Percentiles rank a stretch among this genome's conserved stretches.
Conservation (phyloP, 495 filamentous ascomycete genomes). For the Hypoxylon crocopeplum region DNA sequence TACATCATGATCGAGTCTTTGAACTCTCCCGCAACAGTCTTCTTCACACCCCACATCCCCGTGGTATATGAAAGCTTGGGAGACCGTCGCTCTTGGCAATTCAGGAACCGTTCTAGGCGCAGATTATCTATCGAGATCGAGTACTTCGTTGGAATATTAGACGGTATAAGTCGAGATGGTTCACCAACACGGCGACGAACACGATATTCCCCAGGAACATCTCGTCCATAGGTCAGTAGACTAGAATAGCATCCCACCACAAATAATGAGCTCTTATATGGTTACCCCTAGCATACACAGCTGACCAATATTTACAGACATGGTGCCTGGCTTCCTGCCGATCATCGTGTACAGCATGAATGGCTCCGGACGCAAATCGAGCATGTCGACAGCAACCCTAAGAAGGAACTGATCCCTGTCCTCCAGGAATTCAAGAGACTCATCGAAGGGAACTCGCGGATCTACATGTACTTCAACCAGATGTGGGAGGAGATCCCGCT, state of each 20-base stretch:
- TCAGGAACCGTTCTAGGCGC: slow-evolving; percentile 20
- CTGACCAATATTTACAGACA: slow-evolving; percentile 40
- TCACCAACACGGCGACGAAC: slow-evolving; percentile 52
- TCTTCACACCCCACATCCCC: slow-evolving; percentile 14
- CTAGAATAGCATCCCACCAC: not conserved
- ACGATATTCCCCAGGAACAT: slow-evolving; percentile 52
- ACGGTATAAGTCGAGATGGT: slow-evolving; percentile 45
- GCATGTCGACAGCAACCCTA: slow-evolving; percentile 51
- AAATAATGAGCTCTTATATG: not conserved
- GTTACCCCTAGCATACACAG: not conserved
- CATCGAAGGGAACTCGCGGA: slow-evolving; percentile 54
- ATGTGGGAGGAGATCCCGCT: slow-evolving; percentile 75
- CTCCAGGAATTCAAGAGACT: slow-evolving; percentile 55
- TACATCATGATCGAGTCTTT: slow-evolving; percentile 33
- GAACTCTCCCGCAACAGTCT: slow-evolving; percentile 8
- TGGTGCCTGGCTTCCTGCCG: slow-evolving; percentile 60
- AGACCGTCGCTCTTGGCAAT: slow-evolving; percentile 26
- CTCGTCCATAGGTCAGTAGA: slow-evolving; percentile 45
- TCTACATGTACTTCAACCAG: slow-evolving; percentile 60
- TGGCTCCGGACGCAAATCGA: slow-evolving; percentile 56
- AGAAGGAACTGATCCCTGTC: slow-evolving; percentile 52
- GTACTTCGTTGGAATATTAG: slow-evolving; percentile 7
- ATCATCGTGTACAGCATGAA: slow-evolving; percentile 57
- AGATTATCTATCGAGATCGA: slow-evolving; percentile 3
- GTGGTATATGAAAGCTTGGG: slow-evolving; percentile 22